Base-by-base conservation (phyloP, 495 filamentous ascomycete genomes). In the Lineolata rhizophorae region DNA sequence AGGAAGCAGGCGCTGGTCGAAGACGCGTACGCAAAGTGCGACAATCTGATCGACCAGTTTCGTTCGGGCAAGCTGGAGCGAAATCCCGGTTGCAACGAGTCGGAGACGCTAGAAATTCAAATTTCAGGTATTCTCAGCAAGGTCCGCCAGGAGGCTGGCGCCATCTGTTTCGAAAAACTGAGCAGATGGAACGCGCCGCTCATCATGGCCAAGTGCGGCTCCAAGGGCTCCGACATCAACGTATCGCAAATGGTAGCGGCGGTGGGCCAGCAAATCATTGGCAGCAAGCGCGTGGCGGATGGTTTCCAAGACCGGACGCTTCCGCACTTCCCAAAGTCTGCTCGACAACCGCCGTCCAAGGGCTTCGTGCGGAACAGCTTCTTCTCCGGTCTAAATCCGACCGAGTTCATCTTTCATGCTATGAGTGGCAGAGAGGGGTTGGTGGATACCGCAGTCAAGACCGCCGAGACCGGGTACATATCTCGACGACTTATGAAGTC, bases 401-500 rank as follows among this genome's bases (percentile, higher is more conserved):
- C 72, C 0, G 87, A 97, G 47, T 94, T 97, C 55, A 67, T 94
- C 37, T 95, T 97, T 59, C 87, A 97, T 62, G 87, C 87, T 37
- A 93, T 95, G 57, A 87, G 80, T 26, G 87, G 87, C 48, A 77
- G 87, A 70, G 87, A 93, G 69, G 87, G 87, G 66, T 59, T 97
- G 39, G 84, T 97, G 43, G 87, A 97, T 68, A 97, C 87, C n/a
- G 87, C 87, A 20, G 87, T 97, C 55, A 97, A 97, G 59, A 97
- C 87, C 11, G 87, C 87, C 18, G 87, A 97, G 53, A 97, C 87
- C 3, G 87, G 87, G 33, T 97, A 97, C 57, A 97, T 97, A 90
- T 94, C 84, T 37, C 71, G 87, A 56, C 74, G 87, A 26, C 52
- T 97, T 51, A 95, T 97, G 87, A 97, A 97, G 55, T 87, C 79